Conservation (phyloP, 208 protist genomes). For the Porcisia deanei region DNA sequence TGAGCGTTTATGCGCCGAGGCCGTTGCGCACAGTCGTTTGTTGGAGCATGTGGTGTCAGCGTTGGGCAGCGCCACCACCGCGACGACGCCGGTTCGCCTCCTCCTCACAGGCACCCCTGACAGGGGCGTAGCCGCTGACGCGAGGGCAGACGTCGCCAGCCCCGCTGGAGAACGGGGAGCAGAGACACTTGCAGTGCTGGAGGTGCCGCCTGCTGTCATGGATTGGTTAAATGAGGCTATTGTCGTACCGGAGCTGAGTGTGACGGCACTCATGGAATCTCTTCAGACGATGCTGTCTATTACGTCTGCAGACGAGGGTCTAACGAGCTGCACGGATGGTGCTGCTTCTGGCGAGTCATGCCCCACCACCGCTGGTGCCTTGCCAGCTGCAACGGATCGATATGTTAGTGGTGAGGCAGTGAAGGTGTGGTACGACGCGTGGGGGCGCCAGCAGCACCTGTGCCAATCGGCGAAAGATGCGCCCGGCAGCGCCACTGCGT, state of each 20-base stretch:
- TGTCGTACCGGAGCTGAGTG: constrained; percentile 2
- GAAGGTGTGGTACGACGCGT: constrained; percentile 12
- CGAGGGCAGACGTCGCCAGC: not conserved
- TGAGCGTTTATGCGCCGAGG: constrained; percentile 37
- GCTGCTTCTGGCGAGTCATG: not conserved
- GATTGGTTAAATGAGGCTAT: constrained; percentile 19
- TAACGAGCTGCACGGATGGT: not conserved
- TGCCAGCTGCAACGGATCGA: not conserved
- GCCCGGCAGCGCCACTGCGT: not conserved
- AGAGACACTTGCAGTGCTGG: constrained; percentile 10
- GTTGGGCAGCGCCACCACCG: constrained; percentile 1
- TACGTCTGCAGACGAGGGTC: not conserved
- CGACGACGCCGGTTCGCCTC: not conserved
- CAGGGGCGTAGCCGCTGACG: not conserved
- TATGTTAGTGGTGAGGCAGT: not conserved
- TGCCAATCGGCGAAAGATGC: not conserved
- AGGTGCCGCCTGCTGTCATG: constrained; percentile 14
- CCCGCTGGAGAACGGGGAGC: not conserved
- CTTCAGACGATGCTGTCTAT: not conserved
- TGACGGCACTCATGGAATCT: not conserved
- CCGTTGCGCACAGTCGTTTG: constrained; percentile 33
- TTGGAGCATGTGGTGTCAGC: constrained; percentile 20
- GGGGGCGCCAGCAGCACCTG: constrained; percentile 3
- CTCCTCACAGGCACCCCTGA: not conserved
- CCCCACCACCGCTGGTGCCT: not conserved